A percentile compares a stretch with the other conserved stretches of the same genome.
These are phyloP conservation scores for Penstemon barbatus DNA, from an alignment of 257 asterid genomes.

Conservation along the genomic window DNA sequence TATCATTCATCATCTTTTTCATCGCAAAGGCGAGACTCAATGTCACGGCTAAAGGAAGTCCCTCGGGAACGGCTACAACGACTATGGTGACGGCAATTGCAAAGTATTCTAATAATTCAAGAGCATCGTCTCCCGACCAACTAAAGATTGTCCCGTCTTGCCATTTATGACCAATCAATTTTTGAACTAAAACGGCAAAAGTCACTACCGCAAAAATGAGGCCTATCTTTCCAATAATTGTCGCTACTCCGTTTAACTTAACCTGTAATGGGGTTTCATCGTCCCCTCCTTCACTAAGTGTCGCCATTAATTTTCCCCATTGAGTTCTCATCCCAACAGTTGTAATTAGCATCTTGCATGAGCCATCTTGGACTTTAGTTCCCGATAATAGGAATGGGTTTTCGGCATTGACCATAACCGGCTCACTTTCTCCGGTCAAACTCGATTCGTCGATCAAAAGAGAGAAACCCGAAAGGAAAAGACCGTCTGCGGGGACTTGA, in stretches of 20 bases:
- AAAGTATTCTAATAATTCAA: slow-evolving; percentile 75
- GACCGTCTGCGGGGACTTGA: slow-evolving; percentile 96
- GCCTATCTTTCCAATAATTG: slow-evolving; percentile 94
- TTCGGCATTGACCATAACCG: slow-evolving; percentile 57
- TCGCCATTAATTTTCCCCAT: slow-evolving; percentile 93
- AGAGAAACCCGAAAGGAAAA: slow-evolving; percentile 80
- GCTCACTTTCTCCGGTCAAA: slow-evolving; percentile 92
- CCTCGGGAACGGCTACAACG: slow-evolving; percentile 97
- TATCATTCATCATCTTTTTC: slow-evolving; percentile 96
- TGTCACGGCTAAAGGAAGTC: slow-evolving; percentile 92
- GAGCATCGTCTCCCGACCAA: slow-evolving; percentile 74
- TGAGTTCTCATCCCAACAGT: slow-evolving; percentile 98
- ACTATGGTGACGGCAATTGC: slow-evolving; percentile 94
- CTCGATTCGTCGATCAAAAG: slow-evolving; percentile 83
- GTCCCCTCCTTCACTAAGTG: slow-evolving; percentile 90
- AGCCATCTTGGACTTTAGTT: slow-evolving; percentile 92
- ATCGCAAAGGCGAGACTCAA: slow-evolving; percentile 89
- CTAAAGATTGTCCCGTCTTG: slow-evolving; percentile 44
- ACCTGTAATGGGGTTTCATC: slow-evolving; percentile 93
- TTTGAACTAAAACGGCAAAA: slow-evolving; percentile 76
- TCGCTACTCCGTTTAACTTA: slow-evolving; percentile 92
- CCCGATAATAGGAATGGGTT: slow-evolving; percentile 83
- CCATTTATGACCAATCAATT: slow-evolving; percentile 63
- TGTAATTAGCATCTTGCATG: slow-evolving; percentile 90
- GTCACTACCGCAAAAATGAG: slow-evolving; percentile 85